A percentile compares a stretch with the other conserved stretches of the same genome.
Conservation (phyloP, 306 rosid genomes). For the Quercus agrifolia region DNA sequence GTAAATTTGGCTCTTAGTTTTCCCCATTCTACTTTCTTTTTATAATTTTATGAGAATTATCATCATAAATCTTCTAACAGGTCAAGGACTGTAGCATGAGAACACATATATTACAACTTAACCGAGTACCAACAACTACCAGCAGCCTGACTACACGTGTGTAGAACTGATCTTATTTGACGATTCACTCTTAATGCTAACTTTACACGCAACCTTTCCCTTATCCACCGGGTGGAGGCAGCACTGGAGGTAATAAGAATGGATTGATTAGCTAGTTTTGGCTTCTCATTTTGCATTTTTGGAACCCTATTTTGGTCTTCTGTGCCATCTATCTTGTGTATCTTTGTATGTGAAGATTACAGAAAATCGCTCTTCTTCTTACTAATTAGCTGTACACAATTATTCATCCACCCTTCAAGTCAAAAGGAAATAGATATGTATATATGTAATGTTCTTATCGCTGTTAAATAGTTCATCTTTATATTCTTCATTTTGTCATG, state of each 20-base stretch:
- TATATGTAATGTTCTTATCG: constrained; percentile 65
- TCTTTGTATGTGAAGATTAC: constrained; percentile 49
- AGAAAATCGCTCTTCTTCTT: constrained; percentile 44
- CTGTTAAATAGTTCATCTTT: constrained; percentile 42
- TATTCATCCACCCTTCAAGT: constrained; percentile 42
- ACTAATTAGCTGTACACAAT: constrained; percentile 71
- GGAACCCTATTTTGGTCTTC: constrained; percentile 27
- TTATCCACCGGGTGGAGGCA: constrained; percentile 58
- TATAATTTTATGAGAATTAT: constrained; percentile 12
- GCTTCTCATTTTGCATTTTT: constrained; percentile 5
- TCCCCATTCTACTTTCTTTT: background rate
- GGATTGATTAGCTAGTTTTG: constrained; percentile 60
- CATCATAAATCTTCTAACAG: constrained; percentile 27
- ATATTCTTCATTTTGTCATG: constrained; percentile 36
- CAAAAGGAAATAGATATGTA: constrained; percentile 55
- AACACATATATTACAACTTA: constrained; percentile 72
- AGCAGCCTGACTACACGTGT: constrained; percentile 72
- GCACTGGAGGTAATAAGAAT: constrained; percentile 62
- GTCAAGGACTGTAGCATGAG: constrained; percentile 86
- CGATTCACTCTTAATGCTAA: constrained; percentile 78
- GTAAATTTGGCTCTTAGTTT: constrained; percentile 30
- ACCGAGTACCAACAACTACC: constrained; percentile 50
- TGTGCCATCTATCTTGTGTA: constrained; percentile 50
- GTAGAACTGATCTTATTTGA: constrained; percentile 77
- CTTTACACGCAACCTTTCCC: constrained; percentile 62